phyloP scores from a whole-genome alignment of 345 rosid genomes.

The Streptanthus diversifolius region DNA sequence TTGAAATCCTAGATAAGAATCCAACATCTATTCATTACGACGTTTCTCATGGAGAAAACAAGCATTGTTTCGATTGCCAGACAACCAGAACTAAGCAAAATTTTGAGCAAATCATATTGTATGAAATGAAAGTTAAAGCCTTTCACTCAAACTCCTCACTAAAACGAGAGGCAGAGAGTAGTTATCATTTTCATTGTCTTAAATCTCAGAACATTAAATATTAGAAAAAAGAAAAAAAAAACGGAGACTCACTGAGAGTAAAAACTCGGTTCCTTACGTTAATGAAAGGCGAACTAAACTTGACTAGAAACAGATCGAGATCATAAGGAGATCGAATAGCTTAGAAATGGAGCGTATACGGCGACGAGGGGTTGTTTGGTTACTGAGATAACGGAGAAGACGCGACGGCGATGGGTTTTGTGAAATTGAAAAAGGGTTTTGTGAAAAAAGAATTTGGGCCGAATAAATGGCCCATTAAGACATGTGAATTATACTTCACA shows the following conservation, averaged over 20 bases:
- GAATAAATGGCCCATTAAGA: not conserved
- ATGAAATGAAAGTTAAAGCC: not conserved
- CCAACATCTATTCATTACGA: not conserved
- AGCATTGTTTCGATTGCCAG: too few relatives aligned
- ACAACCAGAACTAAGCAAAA: not conserved
- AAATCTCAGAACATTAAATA: not conserved
- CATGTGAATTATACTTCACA: too few relatives aligned
- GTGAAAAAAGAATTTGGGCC: not conserved
- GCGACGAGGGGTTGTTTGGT: not conserved
- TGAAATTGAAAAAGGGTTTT: not conserved
- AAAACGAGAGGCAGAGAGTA: not conserved
- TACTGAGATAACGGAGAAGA: not conserved
- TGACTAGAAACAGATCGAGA: not conserved
- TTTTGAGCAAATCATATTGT: not conserved
- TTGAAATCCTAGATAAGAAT: not conserved
- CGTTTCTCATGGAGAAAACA: not conserved
- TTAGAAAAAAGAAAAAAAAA: not conserved
- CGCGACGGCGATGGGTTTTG: constrained; percentile 7
- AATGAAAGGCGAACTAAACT: not conserved
- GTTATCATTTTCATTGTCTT: not conserved
- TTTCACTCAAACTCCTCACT: not conserved
- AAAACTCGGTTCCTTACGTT: not conserved
- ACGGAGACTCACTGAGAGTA: not conserved
- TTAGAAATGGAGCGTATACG: not conserved
- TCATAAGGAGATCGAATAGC: not conserved